Conservation (phyloP, 2,329 filamentous ascomycete genomes). For the Lomentospora prolificans region DNA sequence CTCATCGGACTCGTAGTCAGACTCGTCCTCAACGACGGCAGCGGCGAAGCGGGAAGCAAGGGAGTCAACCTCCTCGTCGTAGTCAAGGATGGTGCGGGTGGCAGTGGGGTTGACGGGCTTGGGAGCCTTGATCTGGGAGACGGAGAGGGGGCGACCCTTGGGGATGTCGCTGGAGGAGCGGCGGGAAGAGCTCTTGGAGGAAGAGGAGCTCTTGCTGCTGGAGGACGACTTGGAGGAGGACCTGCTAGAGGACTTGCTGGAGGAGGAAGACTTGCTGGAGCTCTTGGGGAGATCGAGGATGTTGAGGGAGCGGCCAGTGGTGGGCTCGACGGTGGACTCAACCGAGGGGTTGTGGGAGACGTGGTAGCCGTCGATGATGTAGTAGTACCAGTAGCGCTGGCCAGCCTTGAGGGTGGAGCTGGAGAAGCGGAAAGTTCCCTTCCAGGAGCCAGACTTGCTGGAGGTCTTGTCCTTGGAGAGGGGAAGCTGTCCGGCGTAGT, state of each 20-base stretch:
- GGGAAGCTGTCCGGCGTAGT: constrained; percentile 88
- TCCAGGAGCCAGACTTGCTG: constrained; percentile 85
- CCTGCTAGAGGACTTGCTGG: constrained; percentile 26
- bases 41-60: constrained; percentile 65
- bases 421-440: constrained; percentile 94
- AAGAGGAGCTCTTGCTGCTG: constrained; percentile 19
- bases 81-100: constrained; percentile 77
- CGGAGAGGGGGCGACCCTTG: constrained; percentile 80
- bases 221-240: constrained; percentile 24
- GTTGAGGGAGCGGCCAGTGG: constrained; percentile 93
- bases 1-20: constrained; percentile 26
- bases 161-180: constrained; percentile 58
- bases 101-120: constrained; percentile 83
- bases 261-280: constrained; percentile 24
- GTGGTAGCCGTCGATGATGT: constrained; percentile 99
- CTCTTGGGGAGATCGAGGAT: constrained; percentile 77
- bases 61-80: constrained; percentile 64
- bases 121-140: constrained; percentile 79
- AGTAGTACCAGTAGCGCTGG: constrained; percentile 99
- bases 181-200: constrained; percentile 31
- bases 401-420: constrained; percentile 75
- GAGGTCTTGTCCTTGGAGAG: constrained; percentile 79
- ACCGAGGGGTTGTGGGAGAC: constrained; percentile 92
- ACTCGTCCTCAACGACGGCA: constrained; percentile 42
- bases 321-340: constrained; percentile 84